Conservation (phyloP, 1,139 yeast species). For the Petasospora rhodanensis region DNA sequence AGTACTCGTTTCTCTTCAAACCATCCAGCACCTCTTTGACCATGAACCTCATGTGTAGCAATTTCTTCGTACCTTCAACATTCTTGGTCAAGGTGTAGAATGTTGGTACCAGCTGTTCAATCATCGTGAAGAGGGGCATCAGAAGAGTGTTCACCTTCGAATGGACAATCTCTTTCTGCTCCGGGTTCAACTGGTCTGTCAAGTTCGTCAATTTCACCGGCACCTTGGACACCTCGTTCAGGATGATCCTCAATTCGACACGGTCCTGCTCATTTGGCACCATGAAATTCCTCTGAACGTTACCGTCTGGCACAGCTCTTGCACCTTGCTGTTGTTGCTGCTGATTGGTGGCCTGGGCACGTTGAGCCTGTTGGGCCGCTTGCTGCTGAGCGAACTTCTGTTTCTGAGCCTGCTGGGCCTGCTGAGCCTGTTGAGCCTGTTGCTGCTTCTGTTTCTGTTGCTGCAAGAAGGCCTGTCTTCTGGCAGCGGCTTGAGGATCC, state of each 20-base stretch:
- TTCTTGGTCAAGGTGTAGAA: slow-evolving; percentile 72
- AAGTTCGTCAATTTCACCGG: slow-evolving; percentile 66
- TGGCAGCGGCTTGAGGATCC: slow-evolving; percentile 16
- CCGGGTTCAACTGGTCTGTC: slow-evolving; percentile 53
- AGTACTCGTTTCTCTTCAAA: slow-evolving; percentile 54
- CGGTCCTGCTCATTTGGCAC: slow-evolving; percentile 42
- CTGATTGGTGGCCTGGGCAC: slow-evolving; percentile 14
- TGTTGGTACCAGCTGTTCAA: slow-evolving; percentile 73
- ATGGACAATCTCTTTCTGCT: slow-evolving; percentile 60
- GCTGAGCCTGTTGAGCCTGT: slow-evolving; percentile 8
- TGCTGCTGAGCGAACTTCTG: slow-evolving; percentile 3
- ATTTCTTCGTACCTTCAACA: slow-evolving; percentile 67
- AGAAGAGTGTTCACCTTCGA: slow-evolving; percentile 49
- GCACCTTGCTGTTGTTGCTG: slow-evolving; percentile 17
- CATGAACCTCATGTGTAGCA: slow-evolving; percentile 76
- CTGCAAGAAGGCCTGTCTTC: slow-evolving; percentile 18
- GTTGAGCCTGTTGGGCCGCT: slow-evolving; percentile 12
- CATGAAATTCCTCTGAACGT: slow-evolving; percentile 9
- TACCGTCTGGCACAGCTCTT: slow-evolving; percentile 6
- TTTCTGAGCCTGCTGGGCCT: slow-evolving; percentile 2
- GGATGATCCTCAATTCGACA: slow-evolving; percentile 53
- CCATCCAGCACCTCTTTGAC: slow-evolving; percentile 71
- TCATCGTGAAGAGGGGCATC: slow-evolving; percentile 60
- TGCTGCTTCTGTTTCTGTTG: slow-evolving; percentile 14
- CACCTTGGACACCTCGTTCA: slow-evolving; percentile 64